Evolutionary conservation across 306 rosid species (phyloP).

Genomic region (Canavalia ensiformis): DNA sequence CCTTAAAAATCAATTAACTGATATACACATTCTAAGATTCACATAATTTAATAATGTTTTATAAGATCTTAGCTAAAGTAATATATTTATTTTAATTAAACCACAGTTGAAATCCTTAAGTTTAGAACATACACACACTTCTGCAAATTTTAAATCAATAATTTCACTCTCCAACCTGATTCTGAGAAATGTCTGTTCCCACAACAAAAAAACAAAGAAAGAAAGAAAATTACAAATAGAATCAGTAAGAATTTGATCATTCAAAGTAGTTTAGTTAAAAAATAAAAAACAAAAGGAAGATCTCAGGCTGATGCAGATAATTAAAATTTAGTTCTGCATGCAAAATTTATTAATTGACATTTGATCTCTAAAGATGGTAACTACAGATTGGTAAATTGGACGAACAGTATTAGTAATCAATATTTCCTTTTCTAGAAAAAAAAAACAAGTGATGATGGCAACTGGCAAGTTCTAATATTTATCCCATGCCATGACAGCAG

Average conservation of each 20-base stretch:
- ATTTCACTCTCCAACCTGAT: background rate
- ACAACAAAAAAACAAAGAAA: background rate
- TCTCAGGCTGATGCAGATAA: background rate
- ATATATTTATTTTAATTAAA: background rate
- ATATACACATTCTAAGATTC: background rate
- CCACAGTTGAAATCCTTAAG: background rate
- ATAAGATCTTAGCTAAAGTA: background rate
- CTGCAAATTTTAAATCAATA: background rate
- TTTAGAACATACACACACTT: background rate
- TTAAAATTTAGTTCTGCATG: background rate
- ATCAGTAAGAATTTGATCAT: background rate
- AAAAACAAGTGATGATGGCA: constrained; percentile 14
- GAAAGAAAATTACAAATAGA: background rate
- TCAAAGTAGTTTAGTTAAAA: background rate
- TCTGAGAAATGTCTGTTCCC: background rate
- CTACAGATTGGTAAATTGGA: constrained; percentile 19
- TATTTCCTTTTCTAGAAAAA: constrained; percentile 21
- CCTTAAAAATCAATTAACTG: background rate
- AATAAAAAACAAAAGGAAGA: background rate
- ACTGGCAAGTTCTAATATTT: constrained; percentile 19
- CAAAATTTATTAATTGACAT: constrained; percentile 3
- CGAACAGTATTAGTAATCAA: background rate
- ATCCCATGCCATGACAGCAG: constrained; percentile 5
- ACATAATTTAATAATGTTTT: background rate
- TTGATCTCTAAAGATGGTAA: constrained; percentile 29